phyloP scores from a whole-genome alignment of 1,284 basidiomycete species.

The Crocinoboletus sp. region DNA sequence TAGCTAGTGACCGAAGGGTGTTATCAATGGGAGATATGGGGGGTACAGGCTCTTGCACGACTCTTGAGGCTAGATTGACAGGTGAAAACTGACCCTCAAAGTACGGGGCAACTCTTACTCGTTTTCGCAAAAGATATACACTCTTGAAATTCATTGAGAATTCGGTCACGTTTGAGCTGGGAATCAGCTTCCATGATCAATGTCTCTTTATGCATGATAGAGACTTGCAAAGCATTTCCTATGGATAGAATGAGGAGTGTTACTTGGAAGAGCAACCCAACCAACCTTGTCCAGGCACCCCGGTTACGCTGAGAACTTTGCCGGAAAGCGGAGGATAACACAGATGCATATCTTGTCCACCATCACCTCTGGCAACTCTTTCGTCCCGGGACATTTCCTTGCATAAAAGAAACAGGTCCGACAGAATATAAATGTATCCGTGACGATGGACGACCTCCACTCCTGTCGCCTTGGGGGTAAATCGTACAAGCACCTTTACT shows the following conservation, averaged over 20 bases:
- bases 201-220: constrained; percentile 88
- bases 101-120: constrained; percentile 43
- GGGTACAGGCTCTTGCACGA: constrained; percentile 57
- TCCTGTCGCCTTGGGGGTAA: constrained; percentile 75
- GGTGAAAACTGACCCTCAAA: constrained; percentile 1
- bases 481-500: constrained; percentile 69
- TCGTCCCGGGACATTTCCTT: constrained; percentile 77
- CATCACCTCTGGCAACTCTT: constrained; percentile 41
- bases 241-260: constrained; percentile 14
- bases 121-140: constrained; percentile 79
- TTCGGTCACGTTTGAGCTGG: constrained; percentile 55
- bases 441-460: constrained; percentile 66
- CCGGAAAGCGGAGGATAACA: constrained; percentile 95
- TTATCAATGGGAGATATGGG: constrained; percentile 45
- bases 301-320: constrained; percentile 80
- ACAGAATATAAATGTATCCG: constrained; percentile 89
- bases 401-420: constrained; percentile 88
- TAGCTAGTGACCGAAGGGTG: constrained; percentile 13
- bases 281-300: constrained; percentile 56
- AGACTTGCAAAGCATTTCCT: constrained; percentile 75
- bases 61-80: constrained; percentile 45
- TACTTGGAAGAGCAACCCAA: constrained; percentile 8
- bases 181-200: constrained; percentile 68
- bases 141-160: constrained; percentile 75
- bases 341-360: constrained; percentile 85